Evolutionary conservation across 352 stramenopile genomes (phyloP).

Genomic region (Thalassiosira delicatula): DNA sequence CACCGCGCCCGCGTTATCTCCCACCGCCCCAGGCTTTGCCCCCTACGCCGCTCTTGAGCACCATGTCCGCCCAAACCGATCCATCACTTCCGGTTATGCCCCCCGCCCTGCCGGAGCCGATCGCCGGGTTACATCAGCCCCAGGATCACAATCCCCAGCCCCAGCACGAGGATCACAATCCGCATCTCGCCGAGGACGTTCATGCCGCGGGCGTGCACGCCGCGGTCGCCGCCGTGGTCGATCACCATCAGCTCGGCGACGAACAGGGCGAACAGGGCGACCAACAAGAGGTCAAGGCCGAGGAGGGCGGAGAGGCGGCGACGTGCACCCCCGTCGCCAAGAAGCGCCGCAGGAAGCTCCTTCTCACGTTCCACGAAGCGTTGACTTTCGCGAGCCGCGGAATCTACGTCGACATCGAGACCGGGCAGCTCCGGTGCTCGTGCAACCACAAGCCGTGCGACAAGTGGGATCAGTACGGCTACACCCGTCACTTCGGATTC

Average conservation of each 20-base stretch:
- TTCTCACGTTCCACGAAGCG: slow-evolving; percentile 33
- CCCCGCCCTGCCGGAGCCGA: no score
- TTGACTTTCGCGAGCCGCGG: slow-evolving; percentile 29
- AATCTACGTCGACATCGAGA: slow-evolving; percentile 43
- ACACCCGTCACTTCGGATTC: slow-evolving; percentile 53
- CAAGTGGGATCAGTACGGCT: slow-evolving; percentile 49
- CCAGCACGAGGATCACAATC: no score
- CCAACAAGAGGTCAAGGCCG: slow-evolving; percentile 2
- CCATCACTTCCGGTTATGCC: no score
- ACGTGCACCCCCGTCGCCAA: no score
- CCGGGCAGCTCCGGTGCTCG: slow-evolving; percentile 35
- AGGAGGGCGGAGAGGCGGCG: not conserved
- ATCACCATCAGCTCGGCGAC: not conserved
- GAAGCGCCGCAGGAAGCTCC: slow-evolving; percentile 49
- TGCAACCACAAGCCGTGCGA: slow-evolving; percentile 52
- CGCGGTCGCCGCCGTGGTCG: no score
- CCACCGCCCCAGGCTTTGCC: no score
- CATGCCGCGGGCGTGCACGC: not conserved
- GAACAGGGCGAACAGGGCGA: not conserved
- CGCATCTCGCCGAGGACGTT: not conserved
- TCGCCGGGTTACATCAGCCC: no score
- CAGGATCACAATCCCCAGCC: no score
- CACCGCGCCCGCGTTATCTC: no score
- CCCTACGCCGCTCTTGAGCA: no score
- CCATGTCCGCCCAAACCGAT: no score